Evolutionary conservation across 2,329 filamentous ascomycete species (phyloP), one percentile per base, ranked within the genome.

Genomic region (Xylaria sp.): DNA sequence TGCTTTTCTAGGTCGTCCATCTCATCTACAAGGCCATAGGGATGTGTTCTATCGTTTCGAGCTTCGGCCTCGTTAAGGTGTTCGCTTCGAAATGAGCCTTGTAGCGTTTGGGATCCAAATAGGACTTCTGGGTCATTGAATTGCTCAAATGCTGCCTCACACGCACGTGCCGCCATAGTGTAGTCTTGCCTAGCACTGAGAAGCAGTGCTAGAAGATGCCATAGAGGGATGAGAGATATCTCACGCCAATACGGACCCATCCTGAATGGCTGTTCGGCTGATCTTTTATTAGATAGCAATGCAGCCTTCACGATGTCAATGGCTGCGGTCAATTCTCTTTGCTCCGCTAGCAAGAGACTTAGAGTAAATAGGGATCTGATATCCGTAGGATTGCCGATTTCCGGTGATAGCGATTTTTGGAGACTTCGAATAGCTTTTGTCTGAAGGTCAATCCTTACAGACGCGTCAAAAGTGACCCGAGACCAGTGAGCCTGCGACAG

Each of bases 71-170:
- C 85, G 48, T 91, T 91, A 48, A 92, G 81, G 75, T 92, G 90
- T 69, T 92, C 89, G 74, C 90, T 92, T 72, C 86, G 85, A 72
- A 86, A 92, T 2, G 79, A 74, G 34, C 70, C 75, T 63, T 79
- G 78, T 63, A 86, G 76, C 17, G 88, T 83, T 39, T 85, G 81
- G 60, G 85, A 85, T 19, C 91, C 92, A 75, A 94, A 93, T 0
- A 95, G 85, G 6, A 92, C 85, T 0, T 86, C 80, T 0, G 90
- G 87, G 69, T 93, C 90, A 61, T 90, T 89, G 75, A 97, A 97
- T 76, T 97, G 93, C 73, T 97, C 94, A 76, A 98, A 92, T 3
- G 94, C 94, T 30, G 93, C 94, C 77, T 97, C 93, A 73, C 94
- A 98, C 36, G 94, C 91, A 75, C 91, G 90, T 32, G 89, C 87